Base-by-base conservation (phyloP, 768 basidiomycete species). In the Chalciporus piperatus region DNA sequence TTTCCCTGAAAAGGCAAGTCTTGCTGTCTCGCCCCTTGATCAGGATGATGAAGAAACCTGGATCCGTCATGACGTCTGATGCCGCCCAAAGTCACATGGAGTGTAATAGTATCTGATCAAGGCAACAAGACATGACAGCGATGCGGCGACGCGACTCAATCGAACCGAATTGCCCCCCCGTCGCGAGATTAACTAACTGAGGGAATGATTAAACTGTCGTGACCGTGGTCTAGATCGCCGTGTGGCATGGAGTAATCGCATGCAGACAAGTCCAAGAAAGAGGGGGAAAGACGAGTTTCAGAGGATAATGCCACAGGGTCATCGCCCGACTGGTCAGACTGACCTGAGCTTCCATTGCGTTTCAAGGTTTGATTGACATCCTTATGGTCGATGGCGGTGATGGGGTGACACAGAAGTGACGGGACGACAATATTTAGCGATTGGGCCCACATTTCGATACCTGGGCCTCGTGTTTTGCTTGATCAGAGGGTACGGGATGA, bases 321-420 rank as follows among this genome's bases (percentile, higher is more conserved):
- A 52, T 55, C 51, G 50, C 52, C 41, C 60, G 13, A 47, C 1
- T 30, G 32, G n/a, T 32, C 13, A 2, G 30, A 32, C 30, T 32
- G 30, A 32, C 30, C 35, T 9, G 35, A 16, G 41, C 60, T 60
- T 62, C 60, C 60, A 62, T 60, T 59, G 56, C 56, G 49, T 60
- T 55, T 44, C 60, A 60, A 59, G 49, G 59, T 60, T 62, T 61
- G 59, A 61, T 51, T 54, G 52, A 30, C 59, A 42, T 50, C n/a
- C n/a, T n/a, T n/a, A 42, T 53, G 43, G 53, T 45, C 49, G 14
- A 37, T 37, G 35, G 59, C 59, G 59, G 59, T 35, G 59, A 60
- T 58, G 59, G 43, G 30, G 55, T 48, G 59, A 52, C 50, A 35
- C 23, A 45, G 45, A 39, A 37, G n/a, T n/a, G 47, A 23, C n/a